phyloP scores from a whole-genome alignment of 306 rosid species.

The Parietaria judaica region DNA sequence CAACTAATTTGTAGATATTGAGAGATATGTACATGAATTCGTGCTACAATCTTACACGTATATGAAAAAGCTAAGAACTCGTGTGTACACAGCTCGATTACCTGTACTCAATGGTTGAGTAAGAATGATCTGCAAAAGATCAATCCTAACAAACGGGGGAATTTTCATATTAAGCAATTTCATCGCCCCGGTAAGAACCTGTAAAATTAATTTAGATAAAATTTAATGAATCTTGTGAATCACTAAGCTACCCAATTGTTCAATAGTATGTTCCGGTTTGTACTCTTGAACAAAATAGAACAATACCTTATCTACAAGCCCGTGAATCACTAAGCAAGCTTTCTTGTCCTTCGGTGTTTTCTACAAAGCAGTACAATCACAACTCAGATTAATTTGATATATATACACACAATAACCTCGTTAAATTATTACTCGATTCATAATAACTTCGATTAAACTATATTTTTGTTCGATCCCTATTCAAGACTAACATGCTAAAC shows the following conservation, averaged over 20 bases:
- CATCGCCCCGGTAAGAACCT: constrained; percentile 88
- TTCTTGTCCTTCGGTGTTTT: constrained; percentile 97
- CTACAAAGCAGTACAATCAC: constrained; percentile 39
- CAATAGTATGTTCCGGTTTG: no score
- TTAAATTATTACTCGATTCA: no score
- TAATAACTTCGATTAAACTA: no score
- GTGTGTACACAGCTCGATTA: constrained; percentile 32
- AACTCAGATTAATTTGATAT: constrained; percentile 20
- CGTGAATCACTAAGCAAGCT: constrained; percentile 85
- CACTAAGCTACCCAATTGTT: no score
- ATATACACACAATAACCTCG: not conserved
- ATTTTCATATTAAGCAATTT: constrained; percentile 63
- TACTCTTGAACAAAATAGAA: constrained; percentile 11
- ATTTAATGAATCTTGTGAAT: no score
- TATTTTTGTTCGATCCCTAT: no score
- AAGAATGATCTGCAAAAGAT: constrained; percentile 76
- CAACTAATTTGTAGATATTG: constrained; percentile 2
- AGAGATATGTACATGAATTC: constrained; percentile 6
- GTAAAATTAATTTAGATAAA: constrained; percentile 19
- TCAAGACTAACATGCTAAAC: no score
- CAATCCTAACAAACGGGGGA: constrained; percentile 86
- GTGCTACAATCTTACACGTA: not conserved
- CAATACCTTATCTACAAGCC: constrained; percentile 79
- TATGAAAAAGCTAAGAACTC: not conserved
- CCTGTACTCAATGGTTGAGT: constrained; percentile 71